Base-by-base conservation (phyloP, 768 basidiomycete genomes). In the Lyophyllum decastes region DNA sequence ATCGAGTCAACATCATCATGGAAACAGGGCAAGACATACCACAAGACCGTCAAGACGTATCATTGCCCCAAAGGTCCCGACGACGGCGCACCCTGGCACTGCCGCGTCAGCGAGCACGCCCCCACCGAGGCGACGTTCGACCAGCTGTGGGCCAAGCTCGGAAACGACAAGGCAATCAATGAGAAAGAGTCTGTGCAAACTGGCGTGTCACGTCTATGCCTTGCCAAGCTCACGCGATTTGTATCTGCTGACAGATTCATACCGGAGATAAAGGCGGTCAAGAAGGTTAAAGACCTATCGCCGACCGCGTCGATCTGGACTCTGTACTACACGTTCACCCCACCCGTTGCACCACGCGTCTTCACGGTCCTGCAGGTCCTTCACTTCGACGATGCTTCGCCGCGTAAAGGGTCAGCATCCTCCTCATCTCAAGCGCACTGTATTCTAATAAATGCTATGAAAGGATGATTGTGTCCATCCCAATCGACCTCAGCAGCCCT, bases 331-430 rank as follows among this genome's bases (percentile, higher is more conserved):
- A 87, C 80, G 2, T 89, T 92, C 71, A 75, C 83, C 0, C 83
- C 87, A 6, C 85, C 89, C 2, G 71, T 92, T 19, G 86, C 89
- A 2, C 84, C 89, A 10, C 85, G 90, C 14, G 81, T 89, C 21
- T 93, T 92, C 70, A 91, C 89, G 1, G 87, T 86, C 34, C 70
- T 91, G 38, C 89, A 90, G 66, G 80, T 87, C n/a, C 74, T 76
- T 10, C 78, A 84, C 58, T 71, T 87, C 24, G 71, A 75, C 24
- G 78, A 82, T 43, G 67, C 74, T 3, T 72, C 78, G 33, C 83
- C 84, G 57, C 61, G 61, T 54, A 80, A 77, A 46, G 89, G 87
- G 88, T 90, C 62, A n/a, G 83, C 48, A 21, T 38, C 14, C 35
- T 17, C 14, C 14, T 12, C 35, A 6, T 33, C 30, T 6, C 30